phyloP scores from a whole-genome alignment of 495 filamentous ascomycete species.

The Chaetomium fimeti region DNA sequence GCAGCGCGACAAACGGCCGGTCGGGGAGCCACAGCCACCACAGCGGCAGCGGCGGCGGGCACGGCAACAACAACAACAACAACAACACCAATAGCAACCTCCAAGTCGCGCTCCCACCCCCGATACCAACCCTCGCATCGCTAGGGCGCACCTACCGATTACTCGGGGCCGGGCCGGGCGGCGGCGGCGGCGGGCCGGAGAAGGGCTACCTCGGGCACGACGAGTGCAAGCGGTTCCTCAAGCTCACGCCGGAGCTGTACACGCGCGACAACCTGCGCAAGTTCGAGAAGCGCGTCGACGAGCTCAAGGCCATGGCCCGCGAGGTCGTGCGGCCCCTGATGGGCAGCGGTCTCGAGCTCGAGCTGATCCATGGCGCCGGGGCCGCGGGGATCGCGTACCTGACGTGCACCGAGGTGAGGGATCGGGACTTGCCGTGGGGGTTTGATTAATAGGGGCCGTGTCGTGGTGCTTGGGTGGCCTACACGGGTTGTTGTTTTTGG shows the following conservation, averaged over 20 bases:
- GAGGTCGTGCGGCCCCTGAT: conserved; percentile 84
- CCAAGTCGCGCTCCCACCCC: neutral
- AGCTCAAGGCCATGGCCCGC: conserved; percentile 76
- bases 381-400: conserved; percentile 59
- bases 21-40: conserved; percentile 24
- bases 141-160: conserved; percentile 70
- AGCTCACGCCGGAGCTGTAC: conserved; percentile 68
- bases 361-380: conserved; percentile 41
- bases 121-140: conserved; percentile 45
- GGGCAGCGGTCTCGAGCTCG: conserved; percentile 77
- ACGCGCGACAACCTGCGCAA: conserved; percentile 69
- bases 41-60: conserved; percentile 14
- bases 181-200: conserved; percentile 20
- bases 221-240: conserved; percentile 84
- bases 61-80: too few relatives aligned
- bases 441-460: conserved; percentile 30
- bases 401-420: conserved; percentile 74
- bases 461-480: neutral
- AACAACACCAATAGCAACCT: conserved; percentile 22
- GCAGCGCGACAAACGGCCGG: conserved; percentile 34
- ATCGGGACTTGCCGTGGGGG: conserved; percentile 76
- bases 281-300: conserved; percentile 83
- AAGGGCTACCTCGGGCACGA: conserved; percentile 73
- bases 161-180: conserved; percentile 43
- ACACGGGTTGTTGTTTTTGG: neutral